Evolutionary conservation across 73 alveolate species (phyloP), one percentile per base, ranked within the genome.

Genomic region (Tetrahymena elliotti): DNA sequence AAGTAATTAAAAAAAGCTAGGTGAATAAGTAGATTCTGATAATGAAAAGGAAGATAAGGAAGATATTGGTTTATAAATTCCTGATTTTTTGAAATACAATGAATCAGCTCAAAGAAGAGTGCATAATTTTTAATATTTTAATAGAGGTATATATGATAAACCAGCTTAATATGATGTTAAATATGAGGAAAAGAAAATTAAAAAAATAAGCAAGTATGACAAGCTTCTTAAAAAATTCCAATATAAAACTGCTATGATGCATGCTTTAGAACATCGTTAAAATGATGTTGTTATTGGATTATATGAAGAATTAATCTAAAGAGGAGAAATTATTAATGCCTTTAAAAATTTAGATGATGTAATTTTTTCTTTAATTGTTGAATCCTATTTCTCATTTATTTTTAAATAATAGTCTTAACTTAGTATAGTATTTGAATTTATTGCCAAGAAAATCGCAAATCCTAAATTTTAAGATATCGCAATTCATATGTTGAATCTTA

Each of bases 121-220:
- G 34, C 84, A 93, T 36, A 52, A 93, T 82, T 93, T 41, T 35
- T 41, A 54, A 52, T 93, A 93, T 93, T 93, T 93, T 83, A 93
- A 83, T 34, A 93, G 96, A 93, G 96, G 96, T 33, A 35, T 93
- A 33, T 93, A 53, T 82, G 52, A 53, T 34, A 93, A 93, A 40
- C 96, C 94, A 6, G 88, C 84, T 12, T 31, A 52, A 36, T 38
- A 93, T 93, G 96, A 93, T 68, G 52, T 93, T 16, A 47, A 35
- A n/a, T 37, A 37, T 53, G 96, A 93, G 20, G 88, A 52, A 8
- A 47, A 93, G 33, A 53, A 22, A 39, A 52, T 37, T 13, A 52
- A 82, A 52, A 93, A 93, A 47, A 38, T 93, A 24, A 93, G 68
- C 39, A 93, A 93, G n/a, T 93, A 93, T 83, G 96, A 93, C 20